Evolutionary conservation across 306 rosid genomes (phyloP).

Genomic region (Casuarina cunninghamiana): DNA sequence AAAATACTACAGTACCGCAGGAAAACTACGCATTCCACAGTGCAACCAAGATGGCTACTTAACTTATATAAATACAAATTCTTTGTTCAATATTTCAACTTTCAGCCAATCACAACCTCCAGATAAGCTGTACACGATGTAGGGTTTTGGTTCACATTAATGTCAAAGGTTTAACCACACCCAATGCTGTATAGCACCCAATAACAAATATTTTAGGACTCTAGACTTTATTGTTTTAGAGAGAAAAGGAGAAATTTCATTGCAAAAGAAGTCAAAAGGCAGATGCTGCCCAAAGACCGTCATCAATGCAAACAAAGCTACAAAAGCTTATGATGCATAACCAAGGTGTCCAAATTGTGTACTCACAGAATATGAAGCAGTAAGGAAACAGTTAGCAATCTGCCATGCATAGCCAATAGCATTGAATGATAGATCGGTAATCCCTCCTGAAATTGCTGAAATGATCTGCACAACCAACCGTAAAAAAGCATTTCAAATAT

Average conservation of each 20-base stretch:
- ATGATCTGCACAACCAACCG: constrained; percentile 69
- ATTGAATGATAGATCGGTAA: constrained; percentile 85
- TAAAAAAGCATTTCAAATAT: constrained; percentile 15
- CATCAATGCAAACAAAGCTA: neutral
- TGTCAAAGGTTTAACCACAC: neutral
- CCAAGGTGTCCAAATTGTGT: constrained; percentile 23
- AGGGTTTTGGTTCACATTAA: neutral
- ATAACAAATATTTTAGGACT: no score
- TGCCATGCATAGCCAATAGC: constrained; percentile 91
- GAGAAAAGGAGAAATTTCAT: neutral
- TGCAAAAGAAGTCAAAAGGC: neutral
- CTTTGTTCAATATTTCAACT: neutral
- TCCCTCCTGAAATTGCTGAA: constrained; percentile 93
- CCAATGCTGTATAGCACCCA: no score
- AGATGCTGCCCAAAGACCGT: neutral
- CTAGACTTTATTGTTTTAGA: neutral
- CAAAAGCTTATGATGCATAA: neutral
- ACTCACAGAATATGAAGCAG: constrained; percentile 99
- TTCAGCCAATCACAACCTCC: neutral
- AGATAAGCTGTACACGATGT: neutral
- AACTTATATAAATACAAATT: neutral
- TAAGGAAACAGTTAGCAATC: constrained; percentile 82
- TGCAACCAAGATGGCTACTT: neutral
- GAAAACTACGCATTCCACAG: neutral
- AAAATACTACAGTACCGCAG: neutral